Evolutionary conservation across 2,329 filamentous ascomycete species (phyloP).

Genomic region (Pezicula rhizophila): DNA sequence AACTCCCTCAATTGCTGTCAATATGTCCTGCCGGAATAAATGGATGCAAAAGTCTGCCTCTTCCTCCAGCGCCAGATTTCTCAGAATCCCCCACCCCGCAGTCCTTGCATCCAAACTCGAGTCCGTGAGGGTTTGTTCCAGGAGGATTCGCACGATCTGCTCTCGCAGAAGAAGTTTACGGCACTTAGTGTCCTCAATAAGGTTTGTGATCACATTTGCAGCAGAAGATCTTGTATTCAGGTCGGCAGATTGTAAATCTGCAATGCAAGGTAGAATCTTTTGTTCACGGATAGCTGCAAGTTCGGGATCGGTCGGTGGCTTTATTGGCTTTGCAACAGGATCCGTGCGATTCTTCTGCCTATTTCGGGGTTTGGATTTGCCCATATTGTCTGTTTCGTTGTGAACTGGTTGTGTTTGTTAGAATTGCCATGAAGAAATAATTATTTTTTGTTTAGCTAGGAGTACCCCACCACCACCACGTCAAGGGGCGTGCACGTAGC

Average conservation of each 20-base stretch:
- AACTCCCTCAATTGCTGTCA: conserved; percentile 55
- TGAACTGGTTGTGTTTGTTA: not conserved
- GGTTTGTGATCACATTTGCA: conserved; percentile 53
- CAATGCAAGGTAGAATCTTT: conserved; percentile 57
- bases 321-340: conserved; percentile 51
- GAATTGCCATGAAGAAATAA: not conserved
- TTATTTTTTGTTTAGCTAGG: not conserved
- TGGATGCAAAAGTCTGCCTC: conserved; percentile 63
- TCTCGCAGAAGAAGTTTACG: conserved; percentile 61
- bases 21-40: conserved; percentile 53
- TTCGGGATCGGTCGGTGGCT: conserved; percentile 57
- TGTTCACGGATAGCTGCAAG: conserved; percentile 56
- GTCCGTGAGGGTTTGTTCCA: conserved; percentile 60
- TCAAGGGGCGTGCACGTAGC: not conserved
- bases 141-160: conserved; percentile 56
- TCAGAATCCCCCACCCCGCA: conserved; percentile 62
- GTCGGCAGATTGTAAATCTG: conserved; percentile 53
- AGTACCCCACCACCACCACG: not conserved
- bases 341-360: conserved; percentile 45
- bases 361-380: conserved; percentile 49
- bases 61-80: conserved; percentile 55
- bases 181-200: conserved; percentile 55
- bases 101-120: conserved; percentile 55
- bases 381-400: conserved; percentile 37
- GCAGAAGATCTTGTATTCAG: conserved; percentile 53